Base-by-base conservation (phyloP, 306 rosid genomes). In the Amphicarpaea edgeworthii region DNA sequence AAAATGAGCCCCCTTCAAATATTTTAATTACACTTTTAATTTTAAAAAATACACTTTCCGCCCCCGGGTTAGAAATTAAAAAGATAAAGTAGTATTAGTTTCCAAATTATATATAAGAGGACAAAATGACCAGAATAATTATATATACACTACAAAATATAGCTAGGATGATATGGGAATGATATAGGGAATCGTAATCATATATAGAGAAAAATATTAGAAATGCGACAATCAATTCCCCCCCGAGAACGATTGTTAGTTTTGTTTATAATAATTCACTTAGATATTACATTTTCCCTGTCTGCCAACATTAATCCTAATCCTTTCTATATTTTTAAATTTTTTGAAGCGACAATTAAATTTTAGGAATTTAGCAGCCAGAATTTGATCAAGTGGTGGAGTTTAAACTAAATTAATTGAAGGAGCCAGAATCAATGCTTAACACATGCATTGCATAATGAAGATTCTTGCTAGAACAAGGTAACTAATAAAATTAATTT, bases 221-320 rank as follows among this genome's bases (percentile, higher is more conserved):
- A 43, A 70, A 74, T 72, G 73, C 21, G 23, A 58, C 43, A 73
- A 60, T 77, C 79, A 63, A 60, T 76, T 71, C 70, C 61, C 73
- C 19, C 6, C 5, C 61, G 82, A 83, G 86, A 88, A 78, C 72
- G 86, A 85, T 86, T 78, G 87, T 54, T 73, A 67, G 76, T 62
- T 72, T 82, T 68, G 79, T 82, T 65, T 67, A 75, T 76, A 51
- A 68, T 60, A 51, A 68, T 60, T 78, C 38, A 88, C 86, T 91
- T 81, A 84, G 93, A 87, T 87, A 87, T 78, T 81, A 79, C 68
- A 69, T 45, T 73, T 73, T 68, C 42, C 70, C 78, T 76, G 83
- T 79, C 85, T 82, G 41, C 85, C 83, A 72, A 80, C 82, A 78
- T 80, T 78, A 83, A 81, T 77, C n/a, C n/a, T n/a, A n/a, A n/a